Evolutionary conservation across 495 filamentous ascomycete genomes (phyloP).

Genomic region (Sporormia fimetaria): DNA sequence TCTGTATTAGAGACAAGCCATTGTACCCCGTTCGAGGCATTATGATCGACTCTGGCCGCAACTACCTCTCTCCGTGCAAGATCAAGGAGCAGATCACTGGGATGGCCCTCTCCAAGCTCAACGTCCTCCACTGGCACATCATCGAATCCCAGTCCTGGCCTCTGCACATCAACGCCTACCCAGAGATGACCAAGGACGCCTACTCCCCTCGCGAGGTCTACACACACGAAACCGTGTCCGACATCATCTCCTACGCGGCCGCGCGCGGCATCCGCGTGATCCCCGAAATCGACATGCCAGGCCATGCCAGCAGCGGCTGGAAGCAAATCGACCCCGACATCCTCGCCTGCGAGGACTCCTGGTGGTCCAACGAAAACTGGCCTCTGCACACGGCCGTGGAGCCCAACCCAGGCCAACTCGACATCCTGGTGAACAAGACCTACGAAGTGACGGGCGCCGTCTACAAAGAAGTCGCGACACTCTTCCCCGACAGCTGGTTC

Average conservation of each 20-base stretch:
- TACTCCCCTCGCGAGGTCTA: conserved; percentile 41
- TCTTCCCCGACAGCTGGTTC: conserved; percentile 46
- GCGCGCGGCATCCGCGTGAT: conserved; percentile 42
- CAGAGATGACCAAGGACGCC: conserved; percentile 44
- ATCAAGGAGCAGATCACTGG: conserved; percentile 47
- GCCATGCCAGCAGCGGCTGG: conserved; percentile 46
- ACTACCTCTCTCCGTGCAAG: conserved; percentile 43
- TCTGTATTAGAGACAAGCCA: conserved; percentile 36
- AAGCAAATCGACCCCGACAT: conserved; percentile 43
- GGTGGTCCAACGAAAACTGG: conserved; percentile 48
- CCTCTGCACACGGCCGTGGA: conserved; percentile 43
- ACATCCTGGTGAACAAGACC: conserved; percentile 44
- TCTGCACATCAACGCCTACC: conserved; percentile 39
- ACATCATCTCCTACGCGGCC: conserved; percentile 41
- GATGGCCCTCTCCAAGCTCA: conserved; percentile 46
- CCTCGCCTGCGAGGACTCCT: conserved; percentile 41
- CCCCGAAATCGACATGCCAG: conserved; percentile 48
- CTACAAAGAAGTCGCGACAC: conserved; percentile 41
- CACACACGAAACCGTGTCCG: conserved; percentile 35
- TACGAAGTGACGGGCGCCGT: conserved; percentile 43
- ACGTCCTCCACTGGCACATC: conserved; percentile 47
- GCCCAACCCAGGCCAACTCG: conserved; percentile 46
- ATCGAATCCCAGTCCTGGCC: conserved; percentile 45
- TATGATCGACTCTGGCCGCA: conserved; percentile 48
- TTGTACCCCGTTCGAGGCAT: conserved; percentile 41